A percentile compares a stretch with the other conserved stretches of the same genome.
Conservation (phyloP, 306 rosid genomes). For the Inga oerstediana region DNA sequence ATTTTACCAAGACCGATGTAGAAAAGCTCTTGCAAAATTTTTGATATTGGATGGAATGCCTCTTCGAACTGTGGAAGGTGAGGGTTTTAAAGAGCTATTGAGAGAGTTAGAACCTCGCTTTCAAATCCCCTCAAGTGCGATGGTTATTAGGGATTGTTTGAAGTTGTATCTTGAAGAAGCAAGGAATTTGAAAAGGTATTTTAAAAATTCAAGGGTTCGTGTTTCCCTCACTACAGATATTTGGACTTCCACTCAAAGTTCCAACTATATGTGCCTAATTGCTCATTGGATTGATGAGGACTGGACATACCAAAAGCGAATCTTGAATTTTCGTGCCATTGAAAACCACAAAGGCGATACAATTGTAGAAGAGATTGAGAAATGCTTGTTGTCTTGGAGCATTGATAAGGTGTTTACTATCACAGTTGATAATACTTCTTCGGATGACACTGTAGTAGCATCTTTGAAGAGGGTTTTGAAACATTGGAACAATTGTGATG, state of each 20-base stretch:
- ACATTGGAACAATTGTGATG: neutral
- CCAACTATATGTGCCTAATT: neutral
- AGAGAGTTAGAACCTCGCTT: neutral
- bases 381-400: neutral
- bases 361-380: neutral
- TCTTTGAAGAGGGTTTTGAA: neutral
- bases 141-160: neutral
- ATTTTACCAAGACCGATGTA: neutral
- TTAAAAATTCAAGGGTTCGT: too few relatives aligned
- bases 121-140: neutral
- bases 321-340: neutral
- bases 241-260: neutral
- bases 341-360: neutral
- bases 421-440: neutral
- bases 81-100: neutral
- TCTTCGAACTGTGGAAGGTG: neutral
- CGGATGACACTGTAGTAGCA: neutral
- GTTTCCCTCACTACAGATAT: neutral
- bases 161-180: neutral
- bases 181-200: neutral
- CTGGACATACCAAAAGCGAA: neutral
- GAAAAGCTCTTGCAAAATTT: neutral
- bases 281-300: neutral
- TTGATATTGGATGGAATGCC: neutral
- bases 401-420: neutral